Percentiles rank a stretch among this genome's conserved stretches.
phyloP scores from a whole-genome alignment of 176 grass and related monocot species.

The Triticum turgidum region DNA sequence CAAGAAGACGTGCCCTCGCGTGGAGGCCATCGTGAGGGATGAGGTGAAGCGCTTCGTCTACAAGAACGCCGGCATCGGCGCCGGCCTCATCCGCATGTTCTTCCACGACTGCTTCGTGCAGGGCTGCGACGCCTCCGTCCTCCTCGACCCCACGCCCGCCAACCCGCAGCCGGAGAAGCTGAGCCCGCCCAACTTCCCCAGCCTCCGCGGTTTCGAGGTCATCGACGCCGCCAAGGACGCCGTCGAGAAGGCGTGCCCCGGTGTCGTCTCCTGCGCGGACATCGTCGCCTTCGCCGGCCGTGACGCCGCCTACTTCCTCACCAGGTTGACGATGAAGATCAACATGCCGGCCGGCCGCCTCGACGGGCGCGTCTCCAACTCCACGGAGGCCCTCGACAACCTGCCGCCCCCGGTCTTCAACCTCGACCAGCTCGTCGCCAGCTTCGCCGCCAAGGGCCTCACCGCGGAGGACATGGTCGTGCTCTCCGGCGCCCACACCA shows the following conservation, averaged over 20 bases:
- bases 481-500: neutral
- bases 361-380: neutral
- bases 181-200: neutral
- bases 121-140: constrained; percentile 52
- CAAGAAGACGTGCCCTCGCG: constrained; percentile 8
- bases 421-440: neutral
- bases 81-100: constrained; percentile 50
- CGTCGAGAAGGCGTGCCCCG: constrained; percentile 26
- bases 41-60: neutral
- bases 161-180: neutral
- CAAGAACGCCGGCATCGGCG: constrained; percentile 7
- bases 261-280: constrained; percentile 44
- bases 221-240: neutral
- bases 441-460: neutral
- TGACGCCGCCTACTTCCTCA: constrained; percentile 16
- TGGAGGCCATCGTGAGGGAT: no score
- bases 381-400: constrained; percentile 13
- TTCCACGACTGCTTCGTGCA: constrained; percentile 84
- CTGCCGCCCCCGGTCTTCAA: constrained; percentile 31
- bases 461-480: neutral
- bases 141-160: constrained; percentile 26
- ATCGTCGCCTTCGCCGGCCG: constrained; percentile 42
- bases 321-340: neutral
- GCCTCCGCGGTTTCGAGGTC: neutral
- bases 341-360: neutral